Conservation (phyloP, 257 asterid genomes). For the Linaria vulgaris region DNA sequence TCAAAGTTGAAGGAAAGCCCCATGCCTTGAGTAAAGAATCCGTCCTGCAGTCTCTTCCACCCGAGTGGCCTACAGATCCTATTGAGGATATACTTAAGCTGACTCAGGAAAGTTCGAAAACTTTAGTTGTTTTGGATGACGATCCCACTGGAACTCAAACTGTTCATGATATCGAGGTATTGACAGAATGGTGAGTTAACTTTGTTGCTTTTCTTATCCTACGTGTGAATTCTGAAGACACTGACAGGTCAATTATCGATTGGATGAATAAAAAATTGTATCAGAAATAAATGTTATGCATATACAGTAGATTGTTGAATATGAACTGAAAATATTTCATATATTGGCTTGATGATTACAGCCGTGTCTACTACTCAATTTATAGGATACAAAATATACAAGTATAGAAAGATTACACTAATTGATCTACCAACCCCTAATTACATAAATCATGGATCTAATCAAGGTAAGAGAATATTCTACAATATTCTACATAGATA, state of each 20-base stretch:
- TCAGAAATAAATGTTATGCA: too few relatives aligned
- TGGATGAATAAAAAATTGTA: conserved; percentile 4
- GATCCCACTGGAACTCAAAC: conserved; percentile 99
- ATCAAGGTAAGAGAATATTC: too few relatives aligned
- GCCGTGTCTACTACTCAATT: too few relatives aligned
- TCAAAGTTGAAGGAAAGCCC: conserved; percentile 79
- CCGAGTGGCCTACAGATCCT: conserved; percentile 81
- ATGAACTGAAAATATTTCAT: too few relatives aligned
- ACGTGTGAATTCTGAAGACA: conserved; percentile 5
- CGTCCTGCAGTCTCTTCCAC: conserved; percentile 73
- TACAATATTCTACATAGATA: too few relatives aligned
- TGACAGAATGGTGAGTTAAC: conserved; percentile 90
- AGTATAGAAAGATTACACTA: too few relatives aligned
- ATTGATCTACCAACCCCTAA: too few relatives aligned
- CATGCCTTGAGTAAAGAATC: conserved; percentile 65
- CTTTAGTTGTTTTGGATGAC: conserved; percentile 91
- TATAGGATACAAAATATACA: too few relatives aligned
- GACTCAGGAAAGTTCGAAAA: conserved; percentile 58
- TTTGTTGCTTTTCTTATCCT: conserved; percentile 14
- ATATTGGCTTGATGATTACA: too few relatives aligned
- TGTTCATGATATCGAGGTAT: conserved; percentile 85
- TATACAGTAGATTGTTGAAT: too few relatives aligned
- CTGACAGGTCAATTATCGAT: conserved; percentile 4
- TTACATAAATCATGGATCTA: too few relatives aligned
- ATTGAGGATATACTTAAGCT: conserved; percentile 59